These are phyloP conservation scores for Murraya paniculata DNA, from an alignment of 345 rosid species.

Conservation along the genomic window DNA sequence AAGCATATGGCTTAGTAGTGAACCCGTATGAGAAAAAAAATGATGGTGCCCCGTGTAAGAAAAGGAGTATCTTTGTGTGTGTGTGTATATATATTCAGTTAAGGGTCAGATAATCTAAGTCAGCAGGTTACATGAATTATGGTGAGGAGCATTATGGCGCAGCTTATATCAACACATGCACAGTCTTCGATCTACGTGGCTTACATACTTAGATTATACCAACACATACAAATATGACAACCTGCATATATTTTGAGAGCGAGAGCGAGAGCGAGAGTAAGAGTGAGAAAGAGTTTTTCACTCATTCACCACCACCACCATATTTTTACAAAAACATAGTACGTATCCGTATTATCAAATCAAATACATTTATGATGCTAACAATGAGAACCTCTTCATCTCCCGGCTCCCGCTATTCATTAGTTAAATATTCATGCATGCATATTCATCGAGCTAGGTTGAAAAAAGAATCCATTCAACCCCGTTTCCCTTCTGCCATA, in stretches of 20 bases:
- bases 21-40: too few relatives aligned
- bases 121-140: too few relatives aligned
- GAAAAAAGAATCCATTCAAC: slow-evolving; percentile 46
- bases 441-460: slow-evolving; percentile 50
- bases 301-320: slow-evolving; percentile 16
- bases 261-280: neutral
- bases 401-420: slow-evolving; percentile 15
- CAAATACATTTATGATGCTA: slow-evolving; percentile 15
- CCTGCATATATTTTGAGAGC: neutral
- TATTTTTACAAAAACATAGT: slow-evolving; percentile 27
- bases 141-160: too few relatives aligned
- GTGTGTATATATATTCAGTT: too few relatives aligned
- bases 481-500: slow-evolving; percentile 27
- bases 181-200: too few relatives aligned
- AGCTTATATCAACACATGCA: too few relatives aligned
- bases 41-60: too few relatives aligned
- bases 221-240: neutral
- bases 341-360: neutral
- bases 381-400: slow-evolving; percentile 5
- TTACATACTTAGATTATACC: neutral
- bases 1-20: too few relatives aligned
- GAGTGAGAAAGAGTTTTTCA: slow-evolving; percentile 18
- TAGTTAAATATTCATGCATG: slow-evolving; percentile 43
- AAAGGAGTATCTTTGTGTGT: too few relatives aligned
- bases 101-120: too few relatives aligned